Evolutionary conservation across 331 rosid species (phyloP).

Genomic region (Malus hybrid): DNA sequence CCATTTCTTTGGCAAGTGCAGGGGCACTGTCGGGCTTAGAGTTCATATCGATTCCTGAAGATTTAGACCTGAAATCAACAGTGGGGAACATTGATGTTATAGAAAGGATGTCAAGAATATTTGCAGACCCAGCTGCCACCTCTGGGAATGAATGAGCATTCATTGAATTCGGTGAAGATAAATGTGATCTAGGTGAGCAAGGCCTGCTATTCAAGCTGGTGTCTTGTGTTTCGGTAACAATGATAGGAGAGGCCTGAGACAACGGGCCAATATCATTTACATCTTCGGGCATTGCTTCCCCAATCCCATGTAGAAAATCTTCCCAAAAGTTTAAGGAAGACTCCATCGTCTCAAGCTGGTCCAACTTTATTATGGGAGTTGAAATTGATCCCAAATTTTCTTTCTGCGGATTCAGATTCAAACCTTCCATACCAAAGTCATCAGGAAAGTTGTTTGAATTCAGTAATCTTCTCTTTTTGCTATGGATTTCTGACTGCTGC

Average conservation of each 20-base stretch:
- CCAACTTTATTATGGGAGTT: slow-evolving; percentile 9
- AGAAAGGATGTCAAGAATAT: slow-evolving; percentile 8
- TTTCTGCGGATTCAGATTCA: slow-evolving; percentile 4
- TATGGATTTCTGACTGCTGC: slow-evolving; percentile 24
- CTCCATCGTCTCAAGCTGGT: slow-evolving; percentile 33
- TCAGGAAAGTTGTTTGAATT: slow-evolving; percentile 2
- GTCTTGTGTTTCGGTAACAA: slow-evolving; percentile 15
- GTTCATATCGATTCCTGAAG: slow-evolving; percentile 25
- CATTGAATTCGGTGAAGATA: slow-evolving; percentile 18
- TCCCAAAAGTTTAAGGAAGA: slow-evolving; percentile 30
- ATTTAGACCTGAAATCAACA: slow-evolving; percentile 6
- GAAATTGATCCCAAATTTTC: slow-evolving; percentile 11
- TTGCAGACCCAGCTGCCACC: slow-evolving; percentile 2
- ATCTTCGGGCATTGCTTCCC: slow-evolving; percentile 2
- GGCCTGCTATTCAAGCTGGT: slow-evolving; percentile 1
- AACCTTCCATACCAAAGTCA: slow-evolving; percentile 7
- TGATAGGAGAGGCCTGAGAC: slow-evolving; percentile 13
- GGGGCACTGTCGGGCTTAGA: slow-evolving; percentile 10
- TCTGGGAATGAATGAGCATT: slow-evolving; percentile 19
- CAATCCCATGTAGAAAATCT: slow-evolving; percentile 13
- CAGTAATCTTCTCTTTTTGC: slow-evolving; percentile 26
- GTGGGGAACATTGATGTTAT: slow-evolving; percentile 5
- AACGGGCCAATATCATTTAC: background rate
- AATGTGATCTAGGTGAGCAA: slow-evolving; percentile 15
- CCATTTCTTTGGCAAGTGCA: background rate